phyloP scores from a whole-genome alignment of 1,139 yeast species.

The Geotrichum histeridarum region DNA sequence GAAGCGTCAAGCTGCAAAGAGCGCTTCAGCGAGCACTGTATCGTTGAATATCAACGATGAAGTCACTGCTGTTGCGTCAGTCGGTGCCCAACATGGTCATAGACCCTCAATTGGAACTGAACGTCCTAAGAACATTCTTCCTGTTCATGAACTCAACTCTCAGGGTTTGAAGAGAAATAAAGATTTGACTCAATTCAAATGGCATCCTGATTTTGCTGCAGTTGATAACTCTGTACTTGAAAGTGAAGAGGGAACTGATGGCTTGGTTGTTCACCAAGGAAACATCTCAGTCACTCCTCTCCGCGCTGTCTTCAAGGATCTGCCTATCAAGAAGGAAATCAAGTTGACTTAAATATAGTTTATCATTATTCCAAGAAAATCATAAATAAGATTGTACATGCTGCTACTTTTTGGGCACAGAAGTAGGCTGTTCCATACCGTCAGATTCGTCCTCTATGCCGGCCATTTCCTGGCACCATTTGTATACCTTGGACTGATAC shows the following conservation, averaged over 20 bases:
- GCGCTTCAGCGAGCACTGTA: neutral
- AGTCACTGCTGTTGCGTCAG: neutral
- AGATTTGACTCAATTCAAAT: slow-evolving; percentile 46
- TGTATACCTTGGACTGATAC: slow-evolving; percentile 58
- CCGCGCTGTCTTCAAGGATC: slow-evolving; percentile 63
- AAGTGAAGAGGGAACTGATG: slow-evolving; percentile 48
- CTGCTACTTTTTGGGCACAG: neutral
- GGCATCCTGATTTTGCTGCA: slow-evolving; percentile 78
- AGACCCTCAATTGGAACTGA: slow-evolving; percentile 3
- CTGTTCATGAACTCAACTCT: slow-evolving; percentile 13
- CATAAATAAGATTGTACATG: neutral
- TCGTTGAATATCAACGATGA: slow-evolving; percentile 16
- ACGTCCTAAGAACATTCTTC: slow-evolving; percentile 12
- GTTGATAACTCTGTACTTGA: slow-evolving; percentile 58
- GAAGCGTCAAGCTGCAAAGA: slow-evolving; percentile 4
- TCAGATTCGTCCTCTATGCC: slow-evolving; percentile 46
- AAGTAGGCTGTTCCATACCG: slow-evolving; percentile 12
- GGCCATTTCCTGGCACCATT: slow-evolving; percentile 83
- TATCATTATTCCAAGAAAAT: too few relatives aligned
- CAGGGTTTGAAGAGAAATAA: slow-evolving; percentile 18
- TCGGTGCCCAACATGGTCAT: neutral
- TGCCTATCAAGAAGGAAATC: slow-evolving; percentile 58
- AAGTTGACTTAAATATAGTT: slow-evolving; percentile 24
- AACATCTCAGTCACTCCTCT: slow-evolving; percentile 72
- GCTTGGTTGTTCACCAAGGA: slow-evolving; percentile 43